Base-by-base conservation (phyloP, 345 rosid species). In the Aquilaria malaccensis region DNA sequence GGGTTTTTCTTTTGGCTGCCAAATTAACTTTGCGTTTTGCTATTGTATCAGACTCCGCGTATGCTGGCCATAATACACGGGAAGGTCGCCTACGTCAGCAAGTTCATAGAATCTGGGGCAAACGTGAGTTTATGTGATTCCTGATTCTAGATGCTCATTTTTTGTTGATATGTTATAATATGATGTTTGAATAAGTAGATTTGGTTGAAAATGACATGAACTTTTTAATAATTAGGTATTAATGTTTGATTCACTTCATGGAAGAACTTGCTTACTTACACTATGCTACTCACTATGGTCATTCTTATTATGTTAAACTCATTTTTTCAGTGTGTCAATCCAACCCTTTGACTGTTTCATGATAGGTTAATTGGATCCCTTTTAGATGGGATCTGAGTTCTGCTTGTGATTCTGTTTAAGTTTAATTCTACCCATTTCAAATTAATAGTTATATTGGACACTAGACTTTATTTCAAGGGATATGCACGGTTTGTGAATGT, bases 51-150 rank as follows among this genome's bases (percentile, higher is more conserved):
- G 99, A 86, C 98, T 70, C 99, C 99, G 12, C 86, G 91, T 54
- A 95, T 91, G 99, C 64, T 95, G 58, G 98, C 99, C 61, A 96
- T 96, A 64, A 95, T 95, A 96, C 83, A 85, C 62, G 99, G 99
- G 31, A 95, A 81, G 76, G 83, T 85, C 71, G 60, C 71, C 33
- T 95, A 96, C 61, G 76, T 95, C 76, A 71, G 79, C 75, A 91
- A 80, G 81, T 89, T 95, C 58, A 73, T 93, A 54, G 88, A 83
- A 77, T 94, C 94, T 22, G 99, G 98, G 59, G 99, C 98, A 75
- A 91, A 95, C 81, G 99, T 94, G 81, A 59, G 88, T 52, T 47
- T 66, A 45, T 41, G n/a, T 55, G 7, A 13, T 54, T 45, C 61
- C 31, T 52, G 2, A 14, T 52, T 30, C 31, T 13, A 33, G 31